A percentile compares a stretch with the other conserved stretches of the same genome.
Evolutionary conservation across 352 stramenopile genomes (phyloP).

Genomic region (Pythium graminicola): DNA sequence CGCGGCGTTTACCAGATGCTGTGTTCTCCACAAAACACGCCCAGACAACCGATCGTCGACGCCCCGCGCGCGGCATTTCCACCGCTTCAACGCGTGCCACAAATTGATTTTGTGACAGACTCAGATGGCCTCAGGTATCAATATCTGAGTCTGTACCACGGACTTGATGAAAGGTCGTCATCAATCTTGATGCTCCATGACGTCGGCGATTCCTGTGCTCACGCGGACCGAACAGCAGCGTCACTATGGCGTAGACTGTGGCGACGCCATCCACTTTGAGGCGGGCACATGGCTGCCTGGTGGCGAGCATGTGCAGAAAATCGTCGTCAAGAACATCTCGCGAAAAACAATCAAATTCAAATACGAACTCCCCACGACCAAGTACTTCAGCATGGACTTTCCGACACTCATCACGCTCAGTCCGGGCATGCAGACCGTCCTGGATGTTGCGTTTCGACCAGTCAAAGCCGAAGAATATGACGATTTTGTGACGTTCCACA

Average conservation of each 20-base stretch:
- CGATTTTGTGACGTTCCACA: slow-evolving; percentile 87
- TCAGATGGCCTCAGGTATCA: slow-evolving; percentile 1
- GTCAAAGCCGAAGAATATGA: slow-evolving; percentile 88
- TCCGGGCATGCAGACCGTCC: slow-evolving; percentile 74
- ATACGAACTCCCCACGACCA: slow-evolving; percentile 88
- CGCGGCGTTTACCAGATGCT: slow-evolving; percentile 29
- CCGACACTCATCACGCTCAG: slow-evolving; percentile 84
- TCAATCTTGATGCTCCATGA: too few species aligned
- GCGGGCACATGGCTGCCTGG: slow-evolving; percentile 86
- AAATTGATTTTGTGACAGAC: background rate
- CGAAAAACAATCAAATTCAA: slow-evolving; percentile 87
- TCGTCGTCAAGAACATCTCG: slow-evolving; percentile 89
- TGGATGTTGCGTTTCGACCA: slow-evolving; percentile 89
- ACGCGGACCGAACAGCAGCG: slow-evolving; percentile 65
- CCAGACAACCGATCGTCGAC: slow-evolving; percentile 39
- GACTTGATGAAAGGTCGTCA: background rate
- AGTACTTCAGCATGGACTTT: slow-evolving; percentile 94
- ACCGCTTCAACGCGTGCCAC: background rate
- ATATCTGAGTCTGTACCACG: background rate
- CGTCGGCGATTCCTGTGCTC: slow-evolving; percentile 39
- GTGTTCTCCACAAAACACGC: slow-evolving; percentile 36
- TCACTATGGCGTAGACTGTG: slow-evolving; percentile 71
- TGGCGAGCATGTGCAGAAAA: slow-evolving; percentile 87
- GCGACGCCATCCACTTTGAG: slow-evolving; percentile 83
- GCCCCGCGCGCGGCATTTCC: slow-evolving; percentile 28